Evolutionary conservation across 345 rosid genomes (phyloP), one percentile per base, ranked within the genome.

Genomic region (Eucalyptus globulus): DNA sequence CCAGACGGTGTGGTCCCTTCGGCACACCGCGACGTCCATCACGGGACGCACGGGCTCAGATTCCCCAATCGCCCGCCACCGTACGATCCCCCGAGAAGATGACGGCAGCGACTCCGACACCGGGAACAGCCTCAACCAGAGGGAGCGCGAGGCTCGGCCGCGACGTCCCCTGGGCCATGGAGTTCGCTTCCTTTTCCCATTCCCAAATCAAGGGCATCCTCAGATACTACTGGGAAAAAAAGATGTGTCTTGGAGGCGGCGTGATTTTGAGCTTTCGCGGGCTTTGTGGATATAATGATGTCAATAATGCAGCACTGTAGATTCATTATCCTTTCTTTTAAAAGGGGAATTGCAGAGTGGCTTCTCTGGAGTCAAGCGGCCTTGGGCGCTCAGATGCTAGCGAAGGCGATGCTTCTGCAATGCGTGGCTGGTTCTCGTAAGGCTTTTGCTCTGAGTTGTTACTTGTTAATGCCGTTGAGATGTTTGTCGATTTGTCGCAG

Each of bases 361-460:
- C 51, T 49, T 49, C 51, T 50, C 19, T 50, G 19, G 53, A 50
- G 53, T 47, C 90, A 90, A 90, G 97, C 93, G 72, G 96, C 95
- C 72, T 93, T 92, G 40, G 97, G 96, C 80, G 98, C 97, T 26
- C 87, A 94, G 90, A 93, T 94, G 95, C 92, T 97, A 67, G 19
- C 93, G 24, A 97, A 96, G 98, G 97, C 94, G 90, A 86, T 87
- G 86, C 21, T 50, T 40, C 50, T 14, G 49, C n/a, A 50, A 5
- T 76, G 12, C 72, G 44, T 22, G 26, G 53, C 26, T 81, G 27
- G 5, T 56, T 45, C 50, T 76, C 1, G 6, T 16, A 1, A 67
- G 8, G 47, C 51, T 87, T 40, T 47, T 45, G 49, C 21, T 90
- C 8, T 5, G 49, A 62, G 80, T 11, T 89, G 9, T 62, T 31